Conservation (phyloP, 176 grass and related monocot genomes). For the Juncus effusus region DNA sequence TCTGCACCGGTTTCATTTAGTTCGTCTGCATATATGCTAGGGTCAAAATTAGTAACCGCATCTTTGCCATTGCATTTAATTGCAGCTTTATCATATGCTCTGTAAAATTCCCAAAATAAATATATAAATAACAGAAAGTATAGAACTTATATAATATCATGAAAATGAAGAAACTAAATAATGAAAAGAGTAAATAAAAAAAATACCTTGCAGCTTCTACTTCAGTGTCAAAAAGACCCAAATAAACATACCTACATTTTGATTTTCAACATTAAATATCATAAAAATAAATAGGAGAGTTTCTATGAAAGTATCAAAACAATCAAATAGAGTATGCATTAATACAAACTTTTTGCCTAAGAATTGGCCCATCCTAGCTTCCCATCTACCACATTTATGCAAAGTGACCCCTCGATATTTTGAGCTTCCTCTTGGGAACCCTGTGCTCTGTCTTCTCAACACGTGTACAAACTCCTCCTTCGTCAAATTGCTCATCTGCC, state of each 20-base stretch:
- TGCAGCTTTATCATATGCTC: slow-evolving; percentile 75
- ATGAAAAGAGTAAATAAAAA: background rate
- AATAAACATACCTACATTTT: slow-evolving; percentile 70
- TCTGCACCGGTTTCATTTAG: slow-evolving; percentile 33
- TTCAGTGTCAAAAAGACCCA: slow-evolving; percentile 80
- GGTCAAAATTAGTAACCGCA: slow-evolving; percentile 78
- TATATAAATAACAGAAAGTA: background rate
- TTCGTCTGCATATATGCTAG: slow-evolving; percentile 63
- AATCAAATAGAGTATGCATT: background rate
- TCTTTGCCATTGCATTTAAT: slow-evolving; percentile 90
- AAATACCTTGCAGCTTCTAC: slow-evolving; percentile 81
- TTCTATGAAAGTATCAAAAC: background rate
- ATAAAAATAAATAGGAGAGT: no score
- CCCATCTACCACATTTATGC: slow-evolving; percentile 99
- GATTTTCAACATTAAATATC: slow-evolving; percentile 15
- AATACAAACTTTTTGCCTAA: slow-evolving; percentile 80
- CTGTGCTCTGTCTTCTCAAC: slow-evolving; percentile 86
- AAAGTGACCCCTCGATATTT: slow-evolving; percentile 90
- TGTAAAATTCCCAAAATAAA: slow-evolving; percentile 34
- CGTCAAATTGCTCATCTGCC: slow-evolving; percentile 74
- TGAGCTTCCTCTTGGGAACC: slow-evolving; percentile 86
- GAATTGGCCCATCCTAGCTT: slow-evolving; percentile 94
- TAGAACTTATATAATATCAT: no score
- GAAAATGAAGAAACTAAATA: no score
- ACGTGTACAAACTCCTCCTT: slow-evolving; percentile 99